Percentiles rank a stretch among this genome's conserved stretches.
These are phyloP conservation scores for Allium sativum DNA, from an alignment of 106 monocot genomes.

Conservation along the genomic window DNA sequence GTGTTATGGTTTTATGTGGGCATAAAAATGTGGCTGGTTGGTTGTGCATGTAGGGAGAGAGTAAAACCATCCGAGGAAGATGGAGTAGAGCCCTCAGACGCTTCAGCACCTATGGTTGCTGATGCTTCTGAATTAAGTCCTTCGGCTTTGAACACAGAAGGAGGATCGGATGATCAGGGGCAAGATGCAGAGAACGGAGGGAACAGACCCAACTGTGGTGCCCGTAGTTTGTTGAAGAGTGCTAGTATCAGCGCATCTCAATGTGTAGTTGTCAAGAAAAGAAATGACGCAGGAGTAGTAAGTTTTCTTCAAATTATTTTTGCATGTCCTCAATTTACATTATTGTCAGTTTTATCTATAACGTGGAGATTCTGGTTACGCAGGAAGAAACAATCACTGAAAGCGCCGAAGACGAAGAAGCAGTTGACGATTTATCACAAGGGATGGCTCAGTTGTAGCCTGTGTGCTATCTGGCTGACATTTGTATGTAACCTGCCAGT, in stretches of 20 bases:
- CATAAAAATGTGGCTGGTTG: no score
- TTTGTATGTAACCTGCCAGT: no score
- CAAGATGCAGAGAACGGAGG: constrained; percentile 26
- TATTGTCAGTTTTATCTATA: neutral
- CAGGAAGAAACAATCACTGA: constrained; percentile 6
- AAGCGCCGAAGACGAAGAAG: constrained; percentile 6
- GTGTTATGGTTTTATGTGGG: no score
- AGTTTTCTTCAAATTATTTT: neutral
- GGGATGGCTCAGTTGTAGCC: neutral
- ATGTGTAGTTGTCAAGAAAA: constrained; percentile 44
- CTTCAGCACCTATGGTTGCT: neutral
- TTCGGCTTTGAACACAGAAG: constrained; percentile 25
- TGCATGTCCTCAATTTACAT: neutral
- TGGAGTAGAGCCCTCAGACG: constrained; percentile 14
- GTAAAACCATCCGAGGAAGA: constrained; percentile 42
- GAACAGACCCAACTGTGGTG: constrained; percentile 39
- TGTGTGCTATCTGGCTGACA: neutral
- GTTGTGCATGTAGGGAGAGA: constrained; percentile 39
- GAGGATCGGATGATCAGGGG: constrained; percentile 15
- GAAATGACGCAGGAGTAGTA: constrained; percentile 43
- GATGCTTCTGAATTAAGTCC: constrained; percentile 16
- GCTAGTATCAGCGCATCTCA: constrained; percentile 85
- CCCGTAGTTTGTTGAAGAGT: constrained; percentile 72
- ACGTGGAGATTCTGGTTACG: neutral
- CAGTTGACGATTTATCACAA: neutral